These are phyloP conservation scores for Solanum chiquidenum DNA, from an alignment of 257 asterid genomes.

Conservation along the genomic window DNA sequence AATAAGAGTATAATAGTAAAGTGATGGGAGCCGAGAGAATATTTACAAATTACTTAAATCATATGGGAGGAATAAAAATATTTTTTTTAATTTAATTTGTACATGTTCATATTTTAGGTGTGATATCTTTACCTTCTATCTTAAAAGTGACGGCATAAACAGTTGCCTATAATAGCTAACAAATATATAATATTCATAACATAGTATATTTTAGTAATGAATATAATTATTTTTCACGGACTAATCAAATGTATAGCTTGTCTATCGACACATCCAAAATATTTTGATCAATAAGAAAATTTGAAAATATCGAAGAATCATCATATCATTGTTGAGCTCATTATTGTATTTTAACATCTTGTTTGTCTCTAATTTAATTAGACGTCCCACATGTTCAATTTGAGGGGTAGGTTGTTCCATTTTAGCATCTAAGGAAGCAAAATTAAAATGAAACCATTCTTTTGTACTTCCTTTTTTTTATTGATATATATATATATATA, in stretches of 20 bases:
- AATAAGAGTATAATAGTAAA: too few species aligned
- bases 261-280: too few species aligned
- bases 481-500: not conserved
- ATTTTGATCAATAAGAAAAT: too few species aligned
- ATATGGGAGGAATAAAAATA: not conserved
- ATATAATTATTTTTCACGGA: too few species aligned
- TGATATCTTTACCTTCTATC: not conserved
- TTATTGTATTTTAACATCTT: not conserved
- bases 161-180: not conserved
- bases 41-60: too few species aligned
- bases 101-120: not conserved
- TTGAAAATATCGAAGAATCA: not conserved
- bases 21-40: too few species aligned
- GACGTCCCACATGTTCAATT: not conserved
- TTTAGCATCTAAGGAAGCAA: not conserved
- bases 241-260: too few species aligned
- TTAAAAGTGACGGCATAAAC: too few species aligned
- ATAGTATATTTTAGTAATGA: too few species aligned
- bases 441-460: not conserved
- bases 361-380: not conserved
- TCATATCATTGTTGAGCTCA: not conserved
- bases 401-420: not conserved
- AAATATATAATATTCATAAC: too few species aligned
- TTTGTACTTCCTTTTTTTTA: not conserved
- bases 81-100: not conserved